These are phyloP conservation scores for Thielaviopsis populi DNA, from an alignment of 2,329 filamentous ascomycete species.

Conservation along the genomic window DNA sequence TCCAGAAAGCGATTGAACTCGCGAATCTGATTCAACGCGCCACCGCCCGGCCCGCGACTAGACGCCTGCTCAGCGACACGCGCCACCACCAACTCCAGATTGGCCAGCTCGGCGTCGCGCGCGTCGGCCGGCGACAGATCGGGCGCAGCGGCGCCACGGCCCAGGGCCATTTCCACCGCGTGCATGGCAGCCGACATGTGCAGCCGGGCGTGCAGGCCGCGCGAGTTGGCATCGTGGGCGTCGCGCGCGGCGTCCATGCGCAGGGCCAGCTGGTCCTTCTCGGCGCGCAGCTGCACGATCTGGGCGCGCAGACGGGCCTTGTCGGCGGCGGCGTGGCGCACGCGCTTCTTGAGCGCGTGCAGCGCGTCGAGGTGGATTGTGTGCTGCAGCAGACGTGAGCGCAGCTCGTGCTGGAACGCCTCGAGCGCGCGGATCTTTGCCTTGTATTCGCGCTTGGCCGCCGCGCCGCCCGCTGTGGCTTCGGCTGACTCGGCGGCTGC, in stretches of 20 bases:
- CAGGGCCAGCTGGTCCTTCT: constrained; percentile 46
- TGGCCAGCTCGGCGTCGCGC: constrained; percentile 38
- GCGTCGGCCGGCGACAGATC: constrained; percentile 29
- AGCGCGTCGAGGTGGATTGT: constrained; percentile 45
- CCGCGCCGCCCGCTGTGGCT: constrained; percentile 24
- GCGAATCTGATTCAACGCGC: constrained; percentile 39
- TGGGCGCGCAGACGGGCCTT: constrained; percentile 43
- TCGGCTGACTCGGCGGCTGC: constrained; percentile 26
- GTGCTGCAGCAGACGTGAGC: constrained; percentile 41
- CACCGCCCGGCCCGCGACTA: constrained; percentile 34
- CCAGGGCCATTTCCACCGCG: constrained; percentile 44
- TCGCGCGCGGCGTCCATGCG: constrained; percentile 48
- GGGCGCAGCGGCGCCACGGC: constrained; percentile 34
- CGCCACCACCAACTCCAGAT: constrained; percentile 43
- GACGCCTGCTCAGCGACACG: constrained; percentile 39
- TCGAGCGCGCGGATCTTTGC: constrained; percentile 43
- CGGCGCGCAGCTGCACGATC: constrained; percentile 42
- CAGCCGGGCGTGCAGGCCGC: constrained; percentile 28
- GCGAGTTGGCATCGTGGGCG: constrained; percentile 40
- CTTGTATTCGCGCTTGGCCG: constrained; percentile 36
- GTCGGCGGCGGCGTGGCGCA: constrained; percentile 41
- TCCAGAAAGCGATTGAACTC: constrained; percentile 51
- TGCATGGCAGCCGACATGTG: constrained; percentile 44
- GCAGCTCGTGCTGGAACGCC: constrained; percentile 43
- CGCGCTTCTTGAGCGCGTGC: constrained; percentile 41